Evolutionary conservation across 345 rosid genomes (phyloP).

Genomic region (Pseudoturritis turrita): DNA sequence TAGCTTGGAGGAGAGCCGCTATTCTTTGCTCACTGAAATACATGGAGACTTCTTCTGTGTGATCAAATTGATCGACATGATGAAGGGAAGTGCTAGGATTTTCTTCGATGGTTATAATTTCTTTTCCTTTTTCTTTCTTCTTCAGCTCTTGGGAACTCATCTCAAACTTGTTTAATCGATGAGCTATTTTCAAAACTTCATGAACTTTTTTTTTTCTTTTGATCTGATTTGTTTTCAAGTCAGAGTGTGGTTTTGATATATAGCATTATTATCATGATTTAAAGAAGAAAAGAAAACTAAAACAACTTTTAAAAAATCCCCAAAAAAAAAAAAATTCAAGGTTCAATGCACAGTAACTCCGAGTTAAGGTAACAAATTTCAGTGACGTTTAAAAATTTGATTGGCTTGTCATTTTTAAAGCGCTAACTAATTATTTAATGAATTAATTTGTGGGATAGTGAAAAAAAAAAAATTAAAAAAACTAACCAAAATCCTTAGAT

Average conservation of each 20-base stretch:
- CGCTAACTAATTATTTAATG: too few relatives aligned
- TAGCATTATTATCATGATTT: background rate
- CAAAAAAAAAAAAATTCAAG: slow-evolving; percentile 2
- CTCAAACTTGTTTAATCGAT: background rate
- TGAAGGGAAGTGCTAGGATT: background rate
- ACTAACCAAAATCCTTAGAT: too few relatives aligned
- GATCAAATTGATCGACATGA: background rate
- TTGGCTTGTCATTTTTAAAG: slow-evolving; percentile 1
- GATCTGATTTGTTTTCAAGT: background rate
- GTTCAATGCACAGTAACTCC: slow-evolving; percentile 11
- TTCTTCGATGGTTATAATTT: background rate
- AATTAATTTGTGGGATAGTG: too few relatives aligned
- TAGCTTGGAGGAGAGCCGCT: background rate
- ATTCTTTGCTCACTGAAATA: slow-evolving; percentile 1
- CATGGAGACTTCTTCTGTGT: background rate
- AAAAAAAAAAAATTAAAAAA: too few relatives aligned
- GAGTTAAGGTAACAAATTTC: background rate
- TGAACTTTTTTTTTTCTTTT: background rate
- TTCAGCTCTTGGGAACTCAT: slow-evolving; percentile 18
- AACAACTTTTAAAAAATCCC: background rate
- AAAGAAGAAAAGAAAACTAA: background rate
- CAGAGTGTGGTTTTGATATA: background rate
- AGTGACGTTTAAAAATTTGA: slow-evolving; percentile 1
- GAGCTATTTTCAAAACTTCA: background rate
- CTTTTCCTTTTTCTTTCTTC: slow-evolving; percentile 26